phyloP scores from a whole-genome alignment of 192 early-diverging fungal genomes.

The Coemansia sp. region DNA sequence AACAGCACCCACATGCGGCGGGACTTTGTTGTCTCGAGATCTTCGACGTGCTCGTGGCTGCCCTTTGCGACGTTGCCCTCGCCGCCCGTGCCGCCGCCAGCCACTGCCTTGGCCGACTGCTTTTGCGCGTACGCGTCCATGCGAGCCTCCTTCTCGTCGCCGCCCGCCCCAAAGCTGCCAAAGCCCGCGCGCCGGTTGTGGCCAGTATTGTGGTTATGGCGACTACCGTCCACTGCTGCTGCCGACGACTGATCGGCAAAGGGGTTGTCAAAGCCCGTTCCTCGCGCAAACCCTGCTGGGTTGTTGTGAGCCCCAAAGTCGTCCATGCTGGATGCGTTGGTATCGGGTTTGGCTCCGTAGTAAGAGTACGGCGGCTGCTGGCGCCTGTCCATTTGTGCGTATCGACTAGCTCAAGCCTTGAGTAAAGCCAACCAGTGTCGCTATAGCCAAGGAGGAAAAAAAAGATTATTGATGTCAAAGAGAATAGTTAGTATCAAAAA shows the following conservation, averaged over 20 bases:
- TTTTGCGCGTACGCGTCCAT: conserved; percentile 34
- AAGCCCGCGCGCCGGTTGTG: conserved; percentile 8
- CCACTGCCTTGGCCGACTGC: conserved; percentile 3
- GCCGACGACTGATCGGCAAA: conserved; percentile 39
- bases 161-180: background rate
- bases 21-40: conserved; percentile 33
- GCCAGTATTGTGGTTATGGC: background rate
- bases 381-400: conserved; percentile 23
- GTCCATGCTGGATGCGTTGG: conserved; percentile 26
- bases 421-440: background rate
- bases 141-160: conserved; percentile 16
- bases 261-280: conserved; percentile 20
- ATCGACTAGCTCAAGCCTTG: conserved; percentile 6
- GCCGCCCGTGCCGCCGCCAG: conserved; percentile 39
- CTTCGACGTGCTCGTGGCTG: conserved; percentile 47
- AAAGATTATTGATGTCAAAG: background rate
- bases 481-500: background rate
- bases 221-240: conserved; percentile 11
- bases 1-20: conserved; percentile 39
- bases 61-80: conserved; percentile 47
- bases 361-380: conserved; percentile 26
- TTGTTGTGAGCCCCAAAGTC: conserved; percentile 24
- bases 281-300: conserved; percentile 4
- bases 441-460: background rate
- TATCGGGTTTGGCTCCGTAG: conserved; percentile 17